Base-by-base conservation (phyloP, 139 green algal genomes). In the Coelastrella sp. region DNA sequence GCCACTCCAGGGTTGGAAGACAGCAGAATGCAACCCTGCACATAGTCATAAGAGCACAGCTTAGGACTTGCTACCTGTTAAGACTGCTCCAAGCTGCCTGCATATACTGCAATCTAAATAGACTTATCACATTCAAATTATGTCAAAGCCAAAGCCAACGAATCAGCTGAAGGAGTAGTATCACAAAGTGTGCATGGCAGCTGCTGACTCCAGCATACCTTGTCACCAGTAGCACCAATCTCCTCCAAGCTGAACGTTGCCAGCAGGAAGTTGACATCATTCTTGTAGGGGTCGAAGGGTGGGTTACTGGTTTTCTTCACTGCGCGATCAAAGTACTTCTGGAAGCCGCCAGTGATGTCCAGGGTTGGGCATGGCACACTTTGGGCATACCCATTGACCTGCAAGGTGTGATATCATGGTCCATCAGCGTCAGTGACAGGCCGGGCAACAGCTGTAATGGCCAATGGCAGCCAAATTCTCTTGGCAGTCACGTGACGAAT, bases 261-360 rank as follows among this genome's bases (percentile, higher is more conserved):
- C 57, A 90, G 73, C 73, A 90, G 59, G 73, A 90, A 90, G 85
- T 90, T 90, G 58, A 84, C 25, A 20, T 90, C 85, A 63, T 84
- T 84, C 57, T 84, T 84, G 74, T 68, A 90, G 6, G 85, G 85
- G 58, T 84, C 72, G 15, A 90, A 90, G 8, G 85, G 24, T n/a
- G 85, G 85, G 74, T 60, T 84, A n/a, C 72, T 76, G 25, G 57
- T 90, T 22, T 75, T 83, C 7, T 76, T 76, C 8, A 76, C 56
- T 4, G 85, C 85, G 6, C 10, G 56, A 56, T 90, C 85, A 78
- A 90, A 90, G 73, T 66, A 90, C 17, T 65, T 49, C 11, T 35
- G 59, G 74, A 90, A 90, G 15, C 85, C 85, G 8, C 58, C 74
- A 49, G 24, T 27, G 7, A 90, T 35, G 25, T 90, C 74, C 58